Evolutionary conservation across 441 rosid species (phyloP).

Genomic region (Mallotus repandus): DNA sequence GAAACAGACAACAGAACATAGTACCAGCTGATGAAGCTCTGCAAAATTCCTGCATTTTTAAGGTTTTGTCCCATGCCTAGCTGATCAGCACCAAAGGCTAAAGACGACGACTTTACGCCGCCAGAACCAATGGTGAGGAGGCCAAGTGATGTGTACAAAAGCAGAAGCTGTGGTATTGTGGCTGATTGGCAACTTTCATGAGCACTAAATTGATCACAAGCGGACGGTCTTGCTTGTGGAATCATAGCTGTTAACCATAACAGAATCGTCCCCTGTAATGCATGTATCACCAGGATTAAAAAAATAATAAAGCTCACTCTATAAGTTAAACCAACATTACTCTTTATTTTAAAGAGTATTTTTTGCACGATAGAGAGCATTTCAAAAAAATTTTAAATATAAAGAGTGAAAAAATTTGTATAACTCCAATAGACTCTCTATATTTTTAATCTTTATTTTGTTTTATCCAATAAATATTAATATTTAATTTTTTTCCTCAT

Average conservation of each 20-base stretch:
- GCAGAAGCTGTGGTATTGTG: slow-evolving; percentile 34
- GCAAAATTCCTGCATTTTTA: not conserved
- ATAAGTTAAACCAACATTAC: too few species aligned
- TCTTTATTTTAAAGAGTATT: too few species aligned
- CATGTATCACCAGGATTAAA: slow-evolving; percentile 4
- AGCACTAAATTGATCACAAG: slow-evolving; percentile 28
- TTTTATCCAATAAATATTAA: too few species aligned
- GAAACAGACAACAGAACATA: slow-evolving; percentile 34
- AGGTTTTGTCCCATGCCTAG: not conserved
- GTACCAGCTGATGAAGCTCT: slow-evolving; percentile 40
- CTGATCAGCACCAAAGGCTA: slow-evolving; percentile 49
- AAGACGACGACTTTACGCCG: slow-evolving; percentile 48
- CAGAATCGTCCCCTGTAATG: slow-evolving; percentile 44
- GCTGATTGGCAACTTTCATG: slow-evolving; percentile 35
- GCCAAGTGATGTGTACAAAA: slow-evolving; percentile 43
- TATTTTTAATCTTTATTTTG: too few species aligned
- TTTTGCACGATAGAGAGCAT: too few species aligned
- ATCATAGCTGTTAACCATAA: slow-evolving; percentile 52
- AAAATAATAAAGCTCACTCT: too few species aligned
- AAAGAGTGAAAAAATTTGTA: too few species aligned
- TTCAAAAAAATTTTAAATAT: too few species aligned
- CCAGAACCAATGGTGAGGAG: slow-evolving; percentile 63
- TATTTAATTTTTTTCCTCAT: too few species aligned
- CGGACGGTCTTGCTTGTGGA: slow-evolving; percentile 38
- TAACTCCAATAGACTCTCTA: too few species aligned